These are phyloP conservation scores for Phytopythium vexans DNA, from an alignment of 352 stramenopile genomes.

Conservation along the genomic window DNA sequence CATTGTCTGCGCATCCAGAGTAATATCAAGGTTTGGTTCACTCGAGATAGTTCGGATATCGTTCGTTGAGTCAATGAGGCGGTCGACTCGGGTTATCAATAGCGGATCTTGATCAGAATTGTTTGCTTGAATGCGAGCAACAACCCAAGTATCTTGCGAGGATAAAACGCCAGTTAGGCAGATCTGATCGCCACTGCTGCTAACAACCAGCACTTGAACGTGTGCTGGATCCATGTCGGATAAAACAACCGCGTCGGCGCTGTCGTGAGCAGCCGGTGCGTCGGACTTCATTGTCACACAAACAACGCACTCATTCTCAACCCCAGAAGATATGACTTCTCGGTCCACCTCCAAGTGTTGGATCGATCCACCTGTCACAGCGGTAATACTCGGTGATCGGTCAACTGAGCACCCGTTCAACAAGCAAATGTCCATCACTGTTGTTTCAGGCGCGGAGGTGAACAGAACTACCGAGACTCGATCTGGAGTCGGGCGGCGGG, in stretches of 20 bases:
- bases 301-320: neutral
- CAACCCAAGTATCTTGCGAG: slow-evolving; percentile 18
- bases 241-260: neutral
- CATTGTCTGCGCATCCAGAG: too few species aligned
- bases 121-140: slow-evolving; percentile 18
- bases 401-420: too few species aligned
- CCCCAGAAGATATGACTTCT: neutral
- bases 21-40: too few species aligned
- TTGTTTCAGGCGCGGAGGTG: neutral
- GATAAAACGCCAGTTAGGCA: slow-evolving; percentile 30
- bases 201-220: slow-evolving; percentile 33
- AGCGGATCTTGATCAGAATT: neutral
- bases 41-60: slow-evolving; percentile 1
- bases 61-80: slow-evolving; percentile 1
- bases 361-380: neutral
- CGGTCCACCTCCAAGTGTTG: neutral
- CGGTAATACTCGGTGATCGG: neutral
- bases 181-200: slow-evolving; percentile 25
- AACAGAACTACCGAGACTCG: slow-evolving; percentile 5
- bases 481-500: slow-evolving; percentile 11
- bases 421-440: too few species aligned
- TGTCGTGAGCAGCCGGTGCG: neutral
- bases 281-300: neutral
- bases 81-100: slow-evolving; percentile 5
- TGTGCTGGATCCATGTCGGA: too few species aligned